Evolutionary conservation across 73 alveolate genomes (phyloP).

Genomic region (Paramecium pentaurelia): DNA sequence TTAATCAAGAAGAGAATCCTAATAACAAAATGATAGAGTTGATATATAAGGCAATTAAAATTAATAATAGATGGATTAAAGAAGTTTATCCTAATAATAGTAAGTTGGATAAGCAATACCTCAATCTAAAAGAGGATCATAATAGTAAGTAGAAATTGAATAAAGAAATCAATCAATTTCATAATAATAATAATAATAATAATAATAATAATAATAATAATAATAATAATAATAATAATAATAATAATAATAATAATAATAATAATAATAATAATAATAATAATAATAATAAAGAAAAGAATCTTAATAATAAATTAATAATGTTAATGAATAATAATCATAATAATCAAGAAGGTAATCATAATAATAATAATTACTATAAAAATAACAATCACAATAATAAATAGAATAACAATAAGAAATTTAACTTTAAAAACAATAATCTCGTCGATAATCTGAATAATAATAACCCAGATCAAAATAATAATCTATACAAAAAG

Average conservation of each 20-base stretch:
- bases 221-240: background rate
- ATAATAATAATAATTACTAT: background rate
- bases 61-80: background rate
- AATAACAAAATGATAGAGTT: background rate
- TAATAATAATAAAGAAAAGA: background rate
- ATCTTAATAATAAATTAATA: background rate
- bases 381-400: background rate
- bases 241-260: too few relatives aligned
- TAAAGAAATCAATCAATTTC: background rate
- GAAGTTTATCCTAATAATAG: background rate
- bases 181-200: background rate
- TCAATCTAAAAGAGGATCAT: background rate
- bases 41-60: background rate
- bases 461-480: background rate
- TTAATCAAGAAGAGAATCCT: background rate
- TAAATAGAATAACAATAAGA: background rate
- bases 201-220: too few relatives aligned
- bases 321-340: background rate
- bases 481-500: background rate
- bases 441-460: background rate
- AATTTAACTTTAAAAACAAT: background rate
- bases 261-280: background rate
- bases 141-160: background rate
- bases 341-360: background rate
- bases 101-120: background rate